These are phyloP conservation scores for Sporothrix sp. DNA, from an alignment of 2,329 filamentous ascomycete genomes.

Conservation along the genomic window DNA sequence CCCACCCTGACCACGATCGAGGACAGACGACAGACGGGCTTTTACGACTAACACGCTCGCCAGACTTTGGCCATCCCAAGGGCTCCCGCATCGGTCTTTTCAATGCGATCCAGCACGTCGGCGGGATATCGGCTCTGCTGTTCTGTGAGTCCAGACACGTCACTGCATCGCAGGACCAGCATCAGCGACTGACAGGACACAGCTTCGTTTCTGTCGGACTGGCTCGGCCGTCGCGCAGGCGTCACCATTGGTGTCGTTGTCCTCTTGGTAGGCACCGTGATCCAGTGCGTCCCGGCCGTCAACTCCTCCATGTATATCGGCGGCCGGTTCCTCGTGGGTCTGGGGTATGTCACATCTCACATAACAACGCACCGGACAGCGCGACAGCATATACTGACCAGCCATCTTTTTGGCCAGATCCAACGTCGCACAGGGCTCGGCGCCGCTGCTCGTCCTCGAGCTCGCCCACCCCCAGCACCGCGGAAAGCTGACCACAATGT, in stretches of 20 bases:
- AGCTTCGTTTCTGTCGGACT: conserved; percentile 25
- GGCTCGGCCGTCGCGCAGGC: too few relatives aligned
- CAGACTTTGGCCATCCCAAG: too few relatives aligned
- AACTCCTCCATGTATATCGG: conserved; percentile 37
- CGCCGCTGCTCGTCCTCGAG: conserved; percentile 14
- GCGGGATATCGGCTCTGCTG: conserved; percentile 28
- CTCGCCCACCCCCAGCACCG: conserved; percentile 15
- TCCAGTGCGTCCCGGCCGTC: conserved; percentile 30
- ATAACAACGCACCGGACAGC: too few relatives aligned
- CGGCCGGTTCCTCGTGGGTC: conserved; percentile 44
- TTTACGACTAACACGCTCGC: too few relatives aligned
- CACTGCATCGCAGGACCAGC: too few relatives aligned
- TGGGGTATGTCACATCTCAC: conserved; percentile 38
- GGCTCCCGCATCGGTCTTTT: too few relatives aligned
- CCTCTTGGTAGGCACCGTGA: neutral
- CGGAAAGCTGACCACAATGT: conserved; percentile 11
- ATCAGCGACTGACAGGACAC: too few relatives aligned
- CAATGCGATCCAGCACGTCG: conserved; percentile 26
- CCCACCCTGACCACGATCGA: too few relatives aligned
- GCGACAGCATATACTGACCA: too few relatives aligned
- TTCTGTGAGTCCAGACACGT: too few relatives aligned
- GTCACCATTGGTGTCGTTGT: too few relatives aligned
- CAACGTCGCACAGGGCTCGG: conserved; percentile 18
- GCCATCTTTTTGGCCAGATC: conserved; percentile 22
- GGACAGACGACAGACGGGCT: too few relatives aligned